Base-by-base conservation (phyloP, 257 asterid species). In the Petunia axillaris region DNA sequence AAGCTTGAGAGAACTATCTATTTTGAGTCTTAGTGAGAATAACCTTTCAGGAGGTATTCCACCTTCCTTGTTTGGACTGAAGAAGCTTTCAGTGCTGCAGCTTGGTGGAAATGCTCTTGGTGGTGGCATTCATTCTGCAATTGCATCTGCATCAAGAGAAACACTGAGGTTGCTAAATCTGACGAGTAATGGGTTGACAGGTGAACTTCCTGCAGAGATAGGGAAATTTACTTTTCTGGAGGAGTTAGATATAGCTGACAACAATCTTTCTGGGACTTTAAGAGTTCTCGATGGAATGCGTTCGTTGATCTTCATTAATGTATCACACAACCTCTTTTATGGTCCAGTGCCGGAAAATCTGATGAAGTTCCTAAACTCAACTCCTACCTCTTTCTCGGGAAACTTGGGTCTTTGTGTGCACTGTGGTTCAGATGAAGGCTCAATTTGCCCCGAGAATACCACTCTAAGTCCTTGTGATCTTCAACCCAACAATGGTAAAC, bases 41-140 rank as follows among this genome's bases (percentile, higher is more conserved):
- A 65, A 40, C 60, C 86, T 94, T 14, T 55, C 59, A 44, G 97
- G 98, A 58, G 90, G 87, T 46, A 77, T 92, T 66, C 92, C 94
- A 0, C 35, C 82, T 8, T 82, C 85, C 46, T 67, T 92, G 74
- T 94, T 94, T 81, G 86, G 84, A 79, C 89, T 91, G 13, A 86
- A 82, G 62, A 88, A 85, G 88, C 95, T 94, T 54, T 89, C 86
- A 0, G 59, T 48, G 76, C 75, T 92, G 83, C 94, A 89, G 78
- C 94, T 94, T 3, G 96, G 96, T 82, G 97, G 85, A 71, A 94
- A 94, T 83, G 82, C 38, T 53, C 82, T 93, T 46, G 91, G 88
- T 55, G 94, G 97, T 79, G 50, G 67, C 63, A 86, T 93, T 68
- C 91, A 91, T 15, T 85, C 85, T 62, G 77, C 87, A 38, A 77